phyloP scores from a whole-genome alignment of 1,284 basidiomycete species.

The Ganoderma sp. region DNA sequence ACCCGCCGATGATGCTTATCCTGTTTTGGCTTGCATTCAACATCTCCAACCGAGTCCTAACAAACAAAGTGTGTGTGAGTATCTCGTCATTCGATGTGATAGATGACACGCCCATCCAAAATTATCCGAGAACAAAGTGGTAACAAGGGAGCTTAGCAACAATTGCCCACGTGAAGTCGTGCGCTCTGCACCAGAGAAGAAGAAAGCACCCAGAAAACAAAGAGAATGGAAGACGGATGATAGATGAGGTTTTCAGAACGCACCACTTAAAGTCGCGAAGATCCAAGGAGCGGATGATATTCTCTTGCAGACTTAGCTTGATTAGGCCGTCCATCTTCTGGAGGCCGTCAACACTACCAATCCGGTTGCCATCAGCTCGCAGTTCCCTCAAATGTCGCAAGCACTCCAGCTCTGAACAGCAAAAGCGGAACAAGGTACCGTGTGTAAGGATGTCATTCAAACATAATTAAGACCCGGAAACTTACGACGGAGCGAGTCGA shows the following conservation, averaged over 20 bases:
- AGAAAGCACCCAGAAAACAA: background rate
- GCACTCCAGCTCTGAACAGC: slow-evolving; percentile 74
- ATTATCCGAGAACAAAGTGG: background rate
- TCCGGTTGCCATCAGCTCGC: slow-evolving; percentile 84
- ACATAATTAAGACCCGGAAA: slow-evolving; percentile 32
- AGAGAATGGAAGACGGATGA: background rate
- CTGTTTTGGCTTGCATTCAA: slow-evolving; percentile 85
- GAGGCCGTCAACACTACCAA: slow-evolving; percentile 81
- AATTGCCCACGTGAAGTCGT: background rate
- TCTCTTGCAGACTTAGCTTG: slow-evolving; percentile 84
- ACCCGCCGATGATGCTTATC: slow-evolving; percentile 63
- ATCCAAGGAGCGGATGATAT: slow-evolving; percentile 72
- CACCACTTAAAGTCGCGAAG: slow-evolving; percentile 73
- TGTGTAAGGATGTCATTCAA: slow-evolving; percentile 14
- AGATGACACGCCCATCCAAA: slow-evolving; percentile 19
- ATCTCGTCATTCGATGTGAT: slow-evolving; percentile 34
- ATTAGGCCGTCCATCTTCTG: slow-evolving; percentile 80
- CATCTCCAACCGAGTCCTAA: slow-evolving; percentile 81
- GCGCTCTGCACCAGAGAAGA: background rate
- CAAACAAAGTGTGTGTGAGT: slow-evolving; percentile 32
- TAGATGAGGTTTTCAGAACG: slow-evolving; percentile 37
- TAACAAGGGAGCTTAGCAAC: background rate
- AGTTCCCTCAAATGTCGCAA: slow-evolving; percentile 88
- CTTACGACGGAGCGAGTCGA: slow-evolving; percentile 87
- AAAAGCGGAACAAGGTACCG: slow-evolving; percentile 14